Conservation (phyloP, 1,284 basidiomycete species). For the Leccinum griseonigrum region DNA sequence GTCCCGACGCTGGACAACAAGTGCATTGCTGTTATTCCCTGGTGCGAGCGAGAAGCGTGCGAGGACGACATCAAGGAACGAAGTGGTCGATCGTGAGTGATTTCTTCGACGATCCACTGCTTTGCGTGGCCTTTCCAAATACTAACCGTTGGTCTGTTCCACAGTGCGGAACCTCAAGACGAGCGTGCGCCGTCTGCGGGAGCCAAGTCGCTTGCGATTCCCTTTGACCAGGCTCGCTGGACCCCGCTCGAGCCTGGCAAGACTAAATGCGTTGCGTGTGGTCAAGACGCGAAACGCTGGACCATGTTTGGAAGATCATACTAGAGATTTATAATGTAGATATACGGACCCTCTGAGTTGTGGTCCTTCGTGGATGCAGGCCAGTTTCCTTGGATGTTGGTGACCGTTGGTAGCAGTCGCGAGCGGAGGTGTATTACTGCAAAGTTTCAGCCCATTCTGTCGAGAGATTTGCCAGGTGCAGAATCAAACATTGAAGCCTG, state of each 20-base stretch:
- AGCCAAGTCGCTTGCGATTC: slow-evolving; percentile 96
- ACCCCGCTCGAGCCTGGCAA: slow-evolving; percentile 73
- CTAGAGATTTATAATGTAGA: slow-evolving; percentile 26
- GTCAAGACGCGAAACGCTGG: slow-evolving; percentile 86
- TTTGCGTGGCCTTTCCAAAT: not conserved
- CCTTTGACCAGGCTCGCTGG: slow-evolving; percentile 89
- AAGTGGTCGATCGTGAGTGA: slow-evolving; percentile 77
- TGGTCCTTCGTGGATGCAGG: not conserved
- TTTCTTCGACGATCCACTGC: slow-evolving; percentile 4
- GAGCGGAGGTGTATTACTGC: too few relatives aligned
- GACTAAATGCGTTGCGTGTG: slow-evolving; percentile 86
- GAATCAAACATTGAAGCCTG: too few relatives aligned
- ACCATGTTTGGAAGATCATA: slow-evolving; percentile 88
- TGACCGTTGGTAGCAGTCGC: too few relatives aligned
- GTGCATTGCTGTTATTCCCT: slow-evolving; percentile 88
- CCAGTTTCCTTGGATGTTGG: too few relatives aligned
- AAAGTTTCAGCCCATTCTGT: too few relatives aligned
- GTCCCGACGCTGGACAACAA: slow-evolving; percentile 91
- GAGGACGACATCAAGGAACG: slow-evolving; percentile 99
- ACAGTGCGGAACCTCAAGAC: slow-evolving; percentile 81
- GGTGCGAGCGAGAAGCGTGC: slow-evolving; percentile 94
- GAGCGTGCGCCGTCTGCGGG: slow-evolving; percentile 97
- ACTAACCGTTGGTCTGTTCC: slow-evolving; percentile 11
- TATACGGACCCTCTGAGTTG: not conserved
- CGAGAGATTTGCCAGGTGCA: too few relatives aligned